Percentiles rank a stretch among this genome's conserved stretches.
Conservation (phyloP, 208 protist genomes). For the Trypanosoma theileri region DNA sequence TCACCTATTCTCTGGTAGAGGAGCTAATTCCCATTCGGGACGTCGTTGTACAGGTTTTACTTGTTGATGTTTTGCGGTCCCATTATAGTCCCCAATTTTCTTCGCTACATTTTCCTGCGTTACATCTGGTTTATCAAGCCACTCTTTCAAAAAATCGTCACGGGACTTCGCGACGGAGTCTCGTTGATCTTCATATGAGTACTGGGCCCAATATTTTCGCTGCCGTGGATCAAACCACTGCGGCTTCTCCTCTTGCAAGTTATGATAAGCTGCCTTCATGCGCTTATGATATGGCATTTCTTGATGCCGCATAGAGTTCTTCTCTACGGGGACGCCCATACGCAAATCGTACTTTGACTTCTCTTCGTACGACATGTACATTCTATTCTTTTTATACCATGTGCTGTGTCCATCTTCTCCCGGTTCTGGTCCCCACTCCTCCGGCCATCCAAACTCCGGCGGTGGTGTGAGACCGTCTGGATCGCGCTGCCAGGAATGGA, state of each 20-base stretch:
- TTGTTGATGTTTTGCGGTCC: conserved; percentile 77
- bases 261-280: conserved; percentile 84
- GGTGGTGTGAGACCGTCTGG: conserved; percentile 66
- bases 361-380: conserved; percentile 92
- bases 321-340: conserved; percentile 78
- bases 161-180: conserved; percentile 82
- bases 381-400: conserved; percentile 89
- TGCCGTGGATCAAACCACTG: conserved; percentile 77
- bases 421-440: conserved; percentile 88
- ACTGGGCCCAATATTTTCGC: conserved; percentile 79
- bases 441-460: conserved; percentile 80
- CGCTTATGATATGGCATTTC: conserved; percentile 85
- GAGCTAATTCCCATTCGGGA: conserved; percentile 88
- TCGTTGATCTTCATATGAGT: conserved; percentile 84
- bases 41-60: conserved; percentile 75
- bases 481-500: conserved; percentile 79
- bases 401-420: conserved; percentile 83
- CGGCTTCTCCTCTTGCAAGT: conserved; percentile 65
- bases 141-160: conserved; percentile 83
- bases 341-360: conserved; percentile 81
- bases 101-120: conserved; percentile 84
- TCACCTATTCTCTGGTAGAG: conserved; percentile 34
- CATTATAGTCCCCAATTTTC: conserved; percentile 89
- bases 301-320: conserved; percentile 84
- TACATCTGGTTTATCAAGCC: conserved; percentile 87